A percentile compares a stretch with the other conserved stretches of the same genome.
These are phyloP conservation scores for Sugiyamaella chiloensis DNA, from an alignment of 805 yeast species.

Conservation along the genomic window DNA sequence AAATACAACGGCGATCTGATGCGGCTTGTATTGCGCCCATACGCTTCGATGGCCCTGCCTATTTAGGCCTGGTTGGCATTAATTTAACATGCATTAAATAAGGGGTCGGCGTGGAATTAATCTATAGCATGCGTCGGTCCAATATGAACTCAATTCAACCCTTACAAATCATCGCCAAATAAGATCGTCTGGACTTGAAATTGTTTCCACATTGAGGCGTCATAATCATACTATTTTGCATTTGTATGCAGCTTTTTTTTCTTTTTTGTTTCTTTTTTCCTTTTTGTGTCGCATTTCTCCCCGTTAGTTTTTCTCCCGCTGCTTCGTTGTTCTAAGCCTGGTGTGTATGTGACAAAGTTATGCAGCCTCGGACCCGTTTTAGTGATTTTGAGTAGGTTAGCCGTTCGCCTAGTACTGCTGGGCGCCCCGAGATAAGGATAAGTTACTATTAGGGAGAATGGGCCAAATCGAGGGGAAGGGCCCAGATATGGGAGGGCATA, in stretches of 20 bases:
- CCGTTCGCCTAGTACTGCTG: neutral
- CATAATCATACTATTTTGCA: no score
- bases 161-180: neutral
- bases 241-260: no score
- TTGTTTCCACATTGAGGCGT: no score
- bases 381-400: neutral
- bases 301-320: no score
- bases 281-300: no score
- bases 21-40: neutral
- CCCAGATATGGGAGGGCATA: conserved; percentile 1
- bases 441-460: neutral
- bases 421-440: neutral
- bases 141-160: neutral
- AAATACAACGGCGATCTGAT: neutral
- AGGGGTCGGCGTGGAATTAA: no score
- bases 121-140: no score
- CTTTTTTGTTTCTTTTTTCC: no score
- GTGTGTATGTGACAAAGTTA: no score
- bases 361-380: neutral
- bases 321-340: no score
- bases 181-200: neutral
- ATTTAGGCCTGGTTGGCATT: neutral
- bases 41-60: conserved; percentile 1
- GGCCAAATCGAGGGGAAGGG: neutral
- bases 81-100: neutral